Base-by-base conservation (phyloP, 2,329 filamentous ascomycete species). In the Penicillium sp. region DNA sequence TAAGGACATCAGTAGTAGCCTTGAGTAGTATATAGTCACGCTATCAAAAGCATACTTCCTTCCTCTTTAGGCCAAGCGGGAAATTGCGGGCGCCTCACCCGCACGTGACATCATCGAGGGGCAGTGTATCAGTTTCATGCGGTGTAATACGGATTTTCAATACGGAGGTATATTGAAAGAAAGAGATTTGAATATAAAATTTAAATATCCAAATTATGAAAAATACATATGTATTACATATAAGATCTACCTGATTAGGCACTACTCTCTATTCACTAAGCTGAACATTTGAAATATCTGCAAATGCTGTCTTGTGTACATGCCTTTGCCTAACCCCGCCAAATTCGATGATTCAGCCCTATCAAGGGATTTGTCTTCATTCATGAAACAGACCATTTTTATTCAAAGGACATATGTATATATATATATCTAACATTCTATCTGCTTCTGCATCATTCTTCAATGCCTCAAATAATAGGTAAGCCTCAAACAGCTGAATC, bases 81-180 rank as follows among this genome's bases (percentile, higher is more conserved):
- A 60, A 36, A 44, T 56, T 56, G 50, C 50, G 50, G 36, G 31
- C 59, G 63, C 60, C 64, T 60, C 62, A 61, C 55, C 61, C 58
- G 54, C 65, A 67, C 65, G 65, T 67, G 65, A 67, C 65, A 67
- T 67, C 64, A 67, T 66, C 61, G 65, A 66, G 65, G 65, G 65
- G 59, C 58, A 58, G 55, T 54, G 49, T 54, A 42, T 54, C 17
- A 27, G 33, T 42, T 25, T 42, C 49, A 52, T 15, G 7, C 12
- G 49, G n/a, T 17, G 41, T 47, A 36, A 52, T 52, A 47, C 29
- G 6, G 35, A n/a, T 41, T 50, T 43, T 51, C n/a, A 55, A 42
- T 55, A 55, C 53, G 23, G 29, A 53, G 39, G 50, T 47, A 53
- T 53, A 45, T n/a, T 44, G 21, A 53, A 44, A 38, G 9, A 23